Evolutionary conservation across 1,284 basidiomycete genomes (phyloP).

Genomic region (Erythrobasidium hasegawianum): DNA sequence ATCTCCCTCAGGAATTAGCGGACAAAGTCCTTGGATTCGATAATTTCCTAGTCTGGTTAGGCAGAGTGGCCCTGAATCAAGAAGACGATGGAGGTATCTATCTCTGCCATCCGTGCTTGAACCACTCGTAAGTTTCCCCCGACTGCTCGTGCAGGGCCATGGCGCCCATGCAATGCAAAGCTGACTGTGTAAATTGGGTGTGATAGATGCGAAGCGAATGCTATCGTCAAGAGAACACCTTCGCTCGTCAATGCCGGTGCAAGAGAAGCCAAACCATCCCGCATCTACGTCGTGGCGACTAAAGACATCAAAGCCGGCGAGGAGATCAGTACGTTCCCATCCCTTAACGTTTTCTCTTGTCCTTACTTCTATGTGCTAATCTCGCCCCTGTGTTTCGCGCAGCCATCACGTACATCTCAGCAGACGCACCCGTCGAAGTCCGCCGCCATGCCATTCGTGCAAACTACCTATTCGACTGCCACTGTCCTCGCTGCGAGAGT

Average conservation of each 20-base stretch:
- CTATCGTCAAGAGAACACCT: conserved; percentile 22
- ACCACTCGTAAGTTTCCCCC: conserved; percentile 23
- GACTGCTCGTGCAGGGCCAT: too few relatives aligned
- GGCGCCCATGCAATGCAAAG: too few relatives aligned
- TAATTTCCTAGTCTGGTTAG: conserved; percentile 28
- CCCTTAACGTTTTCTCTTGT: too few relatives aligned
- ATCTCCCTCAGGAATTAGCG: conserved; percentile 17
- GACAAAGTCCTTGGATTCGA: conserved; percentile 26
- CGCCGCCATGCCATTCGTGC: conserved; percentile 5
- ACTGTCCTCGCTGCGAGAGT: conserved; percentile 1
- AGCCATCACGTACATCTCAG: conserved; percentile 23
- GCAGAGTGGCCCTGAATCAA: conserved; percentile 31
- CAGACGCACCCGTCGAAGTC: conserved; percentile 4
- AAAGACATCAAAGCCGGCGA: conserved; percentile 30
- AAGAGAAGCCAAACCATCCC: conserved; percentile 30
- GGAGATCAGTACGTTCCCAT: conserved; percentile 31
- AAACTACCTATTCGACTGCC: conserved; percentile 35
- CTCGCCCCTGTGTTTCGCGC: too few relatives aligned
- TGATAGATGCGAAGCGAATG: conserved; percentile 25
- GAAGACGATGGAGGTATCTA: conserved; percentile 36
- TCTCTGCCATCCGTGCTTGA: conserved; percentile 31
- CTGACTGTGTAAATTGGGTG: too few relatives aligned
- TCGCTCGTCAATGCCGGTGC: conserved; percentile 19
- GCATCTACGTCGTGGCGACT: conserved; percentile 22
- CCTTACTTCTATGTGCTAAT: too few relatives aligned